These are phyloP conservation scores for Hericium erinaceus DNA, from an alignment of 768 basidiomycete genomes.

Conservation along the genomic window DNA sequence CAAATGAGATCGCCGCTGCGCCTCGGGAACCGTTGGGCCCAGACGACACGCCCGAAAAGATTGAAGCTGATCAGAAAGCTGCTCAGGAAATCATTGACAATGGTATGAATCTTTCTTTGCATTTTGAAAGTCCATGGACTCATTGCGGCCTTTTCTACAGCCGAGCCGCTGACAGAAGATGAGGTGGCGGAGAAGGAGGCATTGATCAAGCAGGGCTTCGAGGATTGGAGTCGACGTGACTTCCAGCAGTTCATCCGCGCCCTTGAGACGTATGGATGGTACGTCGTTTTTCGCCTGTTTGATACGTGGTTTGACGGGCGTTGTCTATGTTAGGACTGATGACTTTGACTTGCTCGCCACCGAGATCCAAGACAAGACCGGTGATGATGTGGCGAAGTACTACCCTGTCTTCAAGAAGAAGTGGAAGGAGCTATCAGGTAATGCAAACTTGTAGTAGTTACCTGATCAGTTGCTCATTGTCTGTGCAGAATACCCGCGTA, in stretches of 20 bases:
- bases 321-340: constrained; percentile 39
- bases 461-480: not conserved
- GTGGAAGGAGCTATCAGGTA: constrained; percentile 77
- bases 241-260: constrained; percentile 87
- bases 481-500: constrained; percentile 61
- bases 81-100: constrained; percentile 87
- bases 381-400: constrained; percentile 71
- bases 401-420: constrained; percentile 82
- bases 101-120: constrained; percentile 33
- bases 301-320: no score
- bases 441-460: constrained; percentile 12
- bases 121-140: not conserved
- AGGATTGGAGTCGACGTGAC: constrained; percentile 86
- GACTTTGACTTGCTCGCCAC: constrained; percentile 59
- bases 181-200: constrained; percentile 77
- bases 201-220: constrained; percentile 70
- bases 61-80: constrained; percentile 69
- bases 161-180: constrained; percentile 85
- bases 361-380: constrained; percentile 78
- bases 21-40: constrained; percentile 56
- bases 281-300: constrained; percentile 15
- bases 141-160: constrained; percentile 27
- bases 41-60: constrained; percentile 73
- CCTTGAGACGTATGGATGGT: constrained; percentile 78
- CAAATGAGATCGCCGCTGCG: constrained; percentile 59